Conservation (phyloP, 768 basidiomycete species). For the Tylopilus rubrobrunneus region DNA sequence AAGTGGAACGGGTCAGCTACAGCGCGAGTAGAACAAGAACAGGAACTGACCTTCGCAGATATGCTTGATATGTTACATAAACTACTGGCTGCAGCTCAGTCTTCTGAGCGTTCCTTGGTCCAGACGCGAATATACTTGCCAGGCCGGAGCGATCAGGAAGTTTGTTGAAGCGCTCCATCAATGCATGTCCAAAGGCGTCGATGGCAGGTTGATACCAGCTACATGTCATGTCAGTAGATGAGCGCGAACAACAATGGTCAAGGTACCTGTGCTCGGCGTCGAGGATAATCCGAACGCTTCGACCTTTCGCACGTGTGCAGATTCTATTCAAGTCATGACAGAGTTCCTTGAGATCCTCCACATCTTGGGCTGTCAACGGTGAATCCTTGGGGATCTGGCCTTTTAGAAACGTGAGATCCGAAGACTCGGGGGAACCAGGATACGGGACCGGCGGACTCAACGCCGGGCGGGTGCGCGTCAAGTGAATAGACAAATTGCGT, state of each 20-base stretch:
- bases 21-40: too few species aligned
- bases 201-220: conserved; percentile 76
- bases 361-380: conserved; percentile 50
- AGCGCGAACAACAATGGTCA: not conserved
- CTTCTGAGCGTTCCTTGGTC: not conserved
- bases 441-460: conserved; percentile 44
- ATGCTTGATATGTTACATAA: conserved; percentile 88
- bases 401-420: conserved; percentile 56
- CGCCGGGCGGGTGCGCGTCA: conserved; percentile 41
- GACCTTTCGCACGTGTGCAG: conserved; percentile 56
- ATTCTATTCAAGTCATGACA: conserved; percentile 60
- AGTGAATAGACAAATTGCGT: conserved; percentile 56
- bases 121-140: conserved; percentile 2
- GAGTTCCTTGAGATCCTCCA: conserved; percentile 56
- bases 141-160: conserved; percentile 13
- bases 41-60: conserved; percentile 60
- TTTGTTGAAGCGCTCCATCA: conserved; percentile 77
- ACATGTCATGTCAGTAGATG: conserved; percentile 6
- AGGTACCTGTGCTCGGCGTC: conserved; percentile 79
- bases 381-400: conserved; percentile 13
- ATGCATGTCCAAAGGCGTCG: conserved; percentile 69
- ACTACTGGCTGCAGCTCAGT: conserved; percentile 60
- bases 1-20: too few species aligned
- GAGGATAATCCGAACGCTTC: conserved; percentile 67
- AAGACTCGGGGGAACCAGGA: conserved; percentile 60